Base-by-base conservation (phyloP, 2,329 filamentous ascomycete genomes). In the Metarhizium brunneum region DNA sequence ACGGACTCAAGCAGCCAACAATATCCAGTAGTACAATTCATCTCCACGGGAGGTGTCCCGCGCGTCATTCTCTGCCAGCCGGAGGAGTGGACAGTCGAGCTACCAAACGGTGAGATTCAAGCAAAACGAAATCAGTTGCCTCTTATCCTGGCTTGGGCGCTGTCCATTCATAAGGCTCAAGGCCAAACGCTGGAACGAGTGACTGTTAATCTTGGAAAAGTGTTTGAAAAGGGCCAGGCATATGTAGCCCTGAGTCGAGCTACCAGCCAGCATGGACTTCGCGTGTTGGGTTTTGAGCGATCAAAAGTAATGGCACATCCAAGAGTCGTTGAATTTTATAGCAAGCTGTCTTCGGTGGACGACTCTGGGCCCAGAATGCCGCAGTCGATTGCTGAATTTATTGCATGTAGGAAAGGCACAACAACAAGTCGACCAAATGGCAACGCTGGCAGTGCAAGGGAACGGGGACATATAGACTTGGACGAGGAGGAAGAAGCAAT, bases 161-260 rank as follows among this genome's bases (percentile, higher is more conserved):
- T 99, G 20, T 96, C 91, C 1, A 99, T 99, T 57, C 94, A 99
- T 76, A 99, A 99, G 72, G 94, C 94, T 1, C 92, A 97, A 68
- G 92, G 92, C 1, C 92, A 97, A 69, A 97, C 92, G 1, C 75
- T 96, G 30, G 91, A 95, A 66, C 81, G 92, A 52, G 94, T 99
- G 57, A 95, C 95, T 66, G 94, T 99, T 30, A 91, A 99, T 67
- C 78, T 99, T 0, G 88, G 90, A 35, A 87, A 84, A 59, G 89
- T 96, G 1, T 99, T 99, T 64, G 94, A 99, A 69, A 96, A 96
- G 70, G 94, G 94, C 0, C 94, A 99, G 70, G 94, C 94, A 6
- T 99, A 99, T 66, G 94, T 99, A 53, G 94, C 94, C 53, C 82
- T 99, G 14, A 95, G 90, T 76, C 88, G 94, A 71, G 94, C 94